Evolutionary conservation across 768 basidiomycete genomes (phyloP).

Genomic region (Tylopilus subfusipes): DNA sequence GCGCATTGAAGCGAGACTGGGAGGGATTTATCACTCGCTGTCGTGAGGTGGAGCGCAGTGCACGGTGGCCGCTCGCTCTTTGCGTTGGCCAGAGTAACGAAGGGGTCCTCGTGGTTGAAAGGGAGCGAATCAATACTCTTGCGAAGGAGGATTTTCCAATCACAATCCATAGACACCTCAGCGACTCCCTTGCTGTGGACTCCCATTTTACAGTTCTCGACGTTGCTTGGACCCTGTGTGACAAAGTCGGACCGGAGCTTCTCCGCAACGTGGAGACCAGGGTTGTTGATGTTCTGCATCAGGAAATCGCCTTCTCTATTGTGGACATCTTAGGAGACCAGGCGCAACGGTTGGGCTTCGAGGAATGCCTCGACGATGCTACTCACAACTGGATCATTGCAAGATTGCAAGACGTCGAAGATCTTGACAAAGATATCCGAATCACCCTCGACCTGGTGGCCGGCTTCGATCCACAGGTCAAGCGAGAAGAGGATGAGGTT

Average conservation of each 20-base stretch:
- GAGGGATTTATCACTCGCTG: slow-evolving; percentile 92
- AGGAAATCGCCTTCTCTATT: slow-evolving; percentile 76
- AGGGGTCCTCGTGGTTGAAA: slow-evolving; percentile 63
- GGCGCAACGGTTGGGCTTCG: slow-evolving; percentile 49
- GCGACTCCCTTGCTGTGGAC: slow-evolving; percentile 43
- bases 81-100: slow-evolving; percentile 40
- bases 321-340: slow-evolving; percentile 72
- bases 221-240: slow-evolving; percentile 60
- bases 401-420: slow-evolving; percentile 52
- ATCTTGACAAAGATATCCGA: slow-evolving; percentile 54
- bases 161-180: slow-evolving; percentile 49
- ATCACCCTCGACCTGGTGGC: slow-evolving; percentile 67
- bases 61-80: slow-evolving; percentile 74
- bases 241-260: slow-evolving; percentile 55
- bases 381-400: slow-evolving; percentile 58
- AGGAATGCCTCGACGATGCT: slow-evolving; percentile 56
- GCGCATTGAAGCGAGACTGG: slow-evolving; percentile 87
- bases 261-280: slow-evolving; percentile 56
- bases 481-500: slow-evolving; percentile 72
- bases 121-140: slow-evolving; percentile 69
- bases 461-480: slow-evolving; percentile 65
- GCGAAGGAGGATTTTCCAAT: slow-evolving; percentile 68
- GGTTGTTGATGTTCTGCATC: slow-evolving; percentile 62
- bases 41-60: slow-evolving; percentile 83
- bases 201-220: slow-evolving; percentile 55